Base-by-base conservation (phyloP, 2,329 filamentous ascomycete species). In the Fusarium metavorans region DNA sequence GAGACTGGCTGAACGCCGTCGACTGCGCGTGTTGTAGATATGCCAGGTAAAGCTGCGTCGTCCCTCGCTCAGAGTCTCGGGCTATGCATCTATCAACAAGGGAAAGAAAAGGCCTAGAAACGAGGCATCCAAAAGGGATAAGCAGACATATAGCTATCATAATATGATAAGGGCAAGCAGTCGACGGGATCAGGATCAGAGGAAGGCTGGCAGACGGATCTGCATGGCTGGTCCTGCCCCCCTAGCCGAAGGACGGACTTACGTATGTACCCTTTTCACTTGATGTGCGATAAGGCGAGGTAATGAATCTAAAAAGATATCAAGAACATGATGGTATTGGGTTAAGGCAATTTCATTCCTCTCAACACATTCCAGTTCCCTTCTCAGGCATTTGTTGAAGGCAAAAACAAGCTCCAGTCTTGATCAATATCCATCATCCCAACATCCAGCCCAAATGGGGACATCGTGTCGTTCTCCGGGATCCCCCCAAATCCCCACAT, bases 341-440 rank as follows among this genome's bases (percentile, higher is more conserved):
- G 2, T 10, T 2, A 34, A 34, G 13, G 13, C 13, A 6, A 34
- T 14, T 2, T 16, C 1, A 25, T 52, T n/a, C 16, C 30, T 52
- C 6, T 2, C 11, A n/a, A 5, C 7, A 20, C 2, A 8, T 2
- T 3, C 18, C 10, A 13, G 4, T 11, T 11, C 30, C 6, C 3
- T 52, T 25, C 6, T 27, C 6, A 39, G 5, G 2, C 2, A 39
- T 20, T 5, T 2, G 23, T 6, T 25, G 6, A 27, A 23, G 35
- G 35, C 23, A 27, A 16, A 30, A 58, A 58, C 13, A 39, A 27
- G 6, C 6, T 39, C 56, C 56, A 58, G 11, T 58, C 56, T 27
- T 58, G 20, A n/a, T 58, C 56, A 7, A 58, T 58, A 27, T 58
- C 34, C 35, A 39, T 23, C 20, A 35, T 57, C 5, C n/a, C 32